A percentile compares a stretch with the other conserved stretches of the same genome.
These are phyloP conservation scores for Metschnikowia vanudenii DNA, from an alignment of 805 yeast genomes.

Conservation along the genomic window DNA sequence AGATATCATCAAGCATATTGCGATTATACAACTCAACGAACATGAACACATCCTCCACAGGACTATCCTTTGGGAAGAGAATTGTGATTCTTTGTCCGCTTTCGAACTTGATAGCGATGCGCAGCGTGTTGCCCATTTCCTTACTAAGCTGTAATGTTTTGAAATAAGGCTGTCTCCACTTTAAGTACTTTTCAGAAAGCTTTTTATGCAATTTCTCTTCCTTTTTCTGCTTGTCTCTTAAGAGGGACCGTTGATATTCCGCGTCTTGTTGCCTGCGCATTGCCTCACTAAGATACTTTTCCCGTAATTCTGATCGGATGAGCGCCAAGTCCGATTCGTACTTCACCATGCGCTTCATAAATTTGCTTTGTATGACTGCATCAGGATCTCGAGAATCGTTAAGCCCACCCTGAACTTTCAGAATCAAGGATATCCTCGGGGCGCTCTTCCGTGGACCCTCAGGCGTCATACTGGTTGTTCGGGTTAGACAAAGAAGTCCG, in stretches of 20 bases:
- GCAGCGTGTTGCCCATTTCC: constrained; percentile 37
- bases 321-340: constrained; percentile 61
- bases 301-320: constrained; percentile 62
- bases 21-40: constrained; percentile 37
- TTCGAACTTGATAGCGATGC: constrained; percentile 67
- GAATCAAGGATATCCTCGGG: constrained; percentile 60
- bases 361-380: constrained; percentile 35
- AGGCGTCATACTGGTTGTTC: constrained; percentile 52
- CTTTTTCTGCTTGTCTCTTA: constrained; percentile 58
- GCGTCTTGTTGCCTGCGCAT: constrained; percentile 72
- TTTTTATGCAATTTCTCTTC: constrained; percentile 26
- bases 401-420: constrained; percentile 62
- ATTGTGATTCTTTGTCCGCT: constrained; percentile 56
- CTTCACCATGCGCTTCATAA: constrained; percentile 47
- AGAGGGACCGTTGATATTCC: constrained; percentile 70
- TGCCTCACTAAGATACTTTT: constrained; percentile 53
- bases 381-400: constrained; percentile 38
- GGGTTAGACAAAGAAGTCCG: constrained; percentile 71
- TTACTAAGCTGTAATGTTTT: constrained; percentile 23
- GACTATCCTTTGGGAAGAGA: constrained; percentile 30
- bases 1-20: constrained; percentile 37
- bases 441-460: constrained; percentile 51
- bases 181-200: constrained; percentile 39
- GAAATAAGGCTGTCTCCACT: constrained; percentile 30
- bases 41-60: constrained; percentile 32